Evolutionary conservation across 2,329 filamentous ascomycete genomes (phyloP).

Genomic region (Chalaropsis ovoidea): DNA sequence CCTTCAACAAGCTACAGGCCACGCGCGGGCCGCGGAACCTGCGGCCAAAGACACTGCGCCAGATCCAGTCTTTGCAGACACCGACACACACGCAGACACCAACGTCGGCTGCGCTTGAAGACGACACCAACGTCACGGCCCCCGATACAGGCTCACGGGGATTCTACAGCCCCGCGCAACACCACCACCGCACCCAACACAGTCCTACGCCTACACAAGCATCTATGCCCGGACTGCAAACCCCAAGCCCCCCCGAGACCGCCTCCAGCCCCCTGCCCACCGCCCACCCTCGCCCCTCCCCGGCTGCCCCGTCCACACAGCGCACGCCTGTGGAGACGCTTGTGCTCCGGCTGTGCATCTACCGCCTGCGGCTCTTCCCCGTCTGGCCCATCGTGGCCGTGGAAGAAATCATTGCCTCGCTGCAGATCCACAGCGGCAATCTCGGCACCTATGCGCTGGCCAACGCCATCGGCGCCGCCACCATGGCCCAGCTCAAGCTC

Average conservation of each 20-base stretch:
- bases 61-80: slow-evolving; percentile 31
- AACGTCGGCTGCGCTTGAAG: too few relatives aligned
- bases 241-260: background rate
- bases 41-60: slow-evolving; percentile 37
- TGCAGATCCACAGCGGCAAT: slow-evolving; percentile 32
- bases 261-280: background rate
- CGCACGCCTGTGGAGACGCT: slow-evolving; percentile 13
- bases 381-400: slow-evolving; percentile 44
- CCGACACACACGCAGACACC: background rate
- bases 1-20: slow-evolving; percentile 39
- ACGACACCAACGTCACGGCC: background rate
- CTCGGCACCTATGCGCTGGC: slow-evolving; percentile 36
- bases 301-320: background rate
- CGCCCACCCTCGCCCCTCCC: background rate
- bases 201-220: background rate
- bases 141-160: background rate
- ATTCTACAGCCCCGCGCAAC: background rate
- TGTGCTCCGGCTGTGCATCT: slow-evolving; percentile 34
- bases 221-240: background rate
- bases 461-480: slow-evolving; percentile 39
- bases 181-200: background rate
- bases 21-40: slow-evolving; percentile 40
- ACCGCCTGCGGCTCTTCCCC: slow-evolving; percentile 42
- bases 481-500: slow-evolving; percentile 41
- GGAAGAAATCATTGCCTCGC: slow-evolving; percentile 34